These are phyloP conservation scores for Sequoia sempervirens DNA, from an alignment of 75 land plant genomes.

Conservation along the genomic window DNA sequence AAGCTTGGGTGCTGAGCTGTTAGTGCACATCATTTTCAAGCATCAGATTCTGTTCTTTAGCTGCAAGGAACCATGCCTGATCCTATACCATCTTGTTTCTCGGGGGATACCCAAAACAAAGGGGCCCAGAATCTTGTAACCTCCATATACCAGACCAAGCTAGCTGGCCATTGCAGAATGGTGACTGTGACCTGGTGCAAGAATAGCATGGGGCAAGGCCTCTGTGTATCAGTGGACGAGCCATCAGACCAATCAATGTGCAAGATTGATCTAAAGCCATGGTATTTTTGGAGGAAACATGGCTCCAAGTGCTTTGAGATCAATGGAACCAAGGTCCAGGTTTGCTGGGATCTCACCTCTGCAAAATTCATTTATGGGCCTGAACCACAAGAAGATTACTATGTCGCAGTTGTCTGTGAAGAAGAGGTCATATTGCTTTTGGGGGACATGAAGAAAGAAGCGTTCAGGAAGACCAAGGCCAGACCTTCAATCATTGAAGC, in stretches of 20 bases:
- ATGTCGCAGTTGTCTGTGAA: slow-evolving; percentile 46
- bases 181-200: slow-evolving; percentile 44
- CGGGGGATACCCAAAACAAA: slow-evolving; percentile 7
- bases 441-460: slow-evolving; percentile 58
- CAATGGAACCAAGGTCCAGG: slow-evolving; percentile 24
- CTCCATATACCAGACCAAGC: slow-evolving; percentile 36
- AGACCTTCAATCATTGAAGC: slow-evolving; percentile 39
- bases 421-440: slow-evolving; percentile 58
- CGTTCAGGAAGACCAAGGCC: slow-evolving; percentile 50
- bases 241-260: slow-evolving; percentile 22
- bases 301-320: slow-evolving; percentile 15
- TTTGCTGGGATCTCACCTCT: slow-evolving; percentile 27
- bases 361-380: slow-evolving; percentile 22
- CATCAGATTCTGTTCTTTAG: not conserved
- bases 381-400: slow-evolving; percentile 33
- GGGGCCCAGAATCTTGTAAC: slow-evolving; percentile 16
- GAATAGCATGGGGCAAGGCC: slow-evolving; percentile 37
- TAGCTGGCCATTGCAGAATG: slow-evolving; percentile 31
- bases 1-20: not conserved
- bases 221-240: slow-evolving; percentile 31
- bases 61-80: not conserved
- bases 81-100: slow-evolving; percentile 1
- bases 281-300: slow-evolving; percentile 33
- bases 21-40: not conserved
- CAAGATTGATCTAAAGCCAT: slow-evolving; percentile 44